Evolutionary conservation across 768 basidiomycete genomes (phyloP).

Genomic region (Lentinula sp.): DNA sequence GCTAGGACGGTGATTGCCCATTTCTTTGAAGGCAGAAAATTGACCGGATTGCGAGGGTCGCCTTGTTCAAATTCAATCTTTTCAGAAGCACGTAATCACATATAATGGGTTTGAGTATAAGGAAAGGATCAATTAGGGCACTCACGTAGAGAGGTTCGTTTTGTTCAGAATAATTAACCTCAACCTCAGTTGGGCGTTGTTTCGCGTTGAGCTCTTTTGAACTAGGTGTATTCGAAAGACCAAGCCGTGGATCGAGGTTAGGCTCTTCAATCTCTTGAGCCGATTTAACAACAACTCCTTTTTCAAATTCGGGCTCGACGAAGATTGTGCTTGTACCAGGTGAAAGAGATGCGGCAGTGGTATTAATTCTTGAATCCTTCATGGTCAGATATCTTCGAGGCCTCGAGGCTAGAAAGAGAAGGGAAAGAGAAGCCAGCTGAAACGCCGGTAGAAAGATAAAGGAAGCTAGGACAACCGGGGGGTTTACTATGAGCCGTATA

Average conservation of each 20-base stretch:
- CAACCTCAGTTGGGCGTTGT: slow-evolving; percentile 6
- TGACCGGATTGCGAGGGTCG: slow-evolving; percentile 33
- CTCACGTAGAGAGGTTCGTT: slow-evolving; percentile 16
- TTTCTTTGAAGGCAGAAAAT: slow-evolving; percentile 31
- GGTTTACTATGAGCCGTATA: not conserved
- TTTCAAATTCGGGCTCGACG: not conserved
- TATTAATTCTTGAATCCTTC: not conserved
- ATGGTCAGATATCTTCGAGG: not conserved
- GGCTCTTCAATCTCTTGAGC: slow-evolving; percentile 24
- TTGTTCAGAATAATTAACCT: not conserved
- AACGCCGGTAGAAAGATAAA: not conserved
- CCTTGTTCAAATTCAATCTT: slow-evolving; percentile 34
- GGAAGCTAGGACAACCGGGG: not conserved
- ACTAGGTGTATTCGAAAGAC: slow-evolving; percentile 21
- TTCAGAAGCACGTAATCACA: not conserved
- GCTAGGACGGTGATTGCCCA: slow-evolving; percentile 41
- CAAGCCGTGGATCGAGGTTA: slow-evolving; percentile 30
- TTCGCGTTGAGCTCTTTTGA: slow-evolving; percentile 15
- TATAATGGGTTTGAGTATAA: no score
- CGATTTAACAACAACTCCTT: slow-evolving; percentile 21
- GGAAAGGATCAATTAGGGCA: not conserved
- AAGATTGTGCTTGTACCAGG: not conserved
- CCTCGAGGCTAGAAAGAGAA: not conserved
- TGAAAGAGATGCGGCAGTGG: not conserved
- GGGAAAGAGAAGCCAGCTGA: not conserved